Evolutionary conservation across 495 filamentous ascomycete species (phyloP), one percentile per base, ranked within the genome.

Genomic region (Penicillium odoratum): DNA sequence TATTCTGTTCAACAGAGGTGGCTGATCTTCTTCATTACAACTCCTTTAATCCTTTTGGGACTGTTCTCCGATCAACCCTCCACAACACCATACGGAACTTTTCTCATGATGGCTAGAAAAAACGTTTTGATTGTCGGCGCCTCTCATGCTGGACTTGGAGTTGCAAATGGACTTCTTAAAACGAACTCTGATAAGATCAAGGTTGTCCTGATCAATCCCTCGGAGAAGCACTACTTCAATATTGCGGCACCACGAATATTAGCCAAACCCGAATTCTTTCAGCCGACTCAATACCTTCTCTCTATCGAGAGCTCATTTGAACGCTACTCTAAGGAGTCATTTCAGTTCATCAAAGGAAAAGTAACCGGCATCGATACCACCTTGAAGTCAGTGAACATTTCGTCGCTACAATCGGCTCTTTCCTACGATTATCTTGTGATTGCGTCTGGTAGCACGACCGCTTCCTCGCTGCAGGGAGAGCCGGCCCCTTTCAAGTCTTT

Each of bases 351-450:
- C 57, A 48, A 44, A 29, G 57, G 50, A 48, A 51, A 44, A 9
- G 57, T 38, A 21, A 49, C 26, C 31, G 33, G 31, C 13, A 54
- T 59, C 11, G 51, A 59, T 28, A 54, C 48, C 26, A n/a, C 15
- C 36, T 54, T 31, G 43, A 33, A 16, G 46, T 50, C 26, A 13
- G 38, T 40, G 9, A 47, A 38, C 13, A n/a, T 55, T 8, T 40
- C 16, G 8, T 25, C 44, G 51, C 43, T 49, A 33, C 21, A 31
- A 36, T n/a, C 38, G 3, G 1, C 51, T 4, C 16, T 40, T 33
- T 54, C 51, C 25, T 53, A 49, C 18, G 57, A 59, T 28, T 54
- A 59, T 38, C 51, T 59, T 1, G 51, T 59, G 21, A 53, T 59
- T 36, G 57, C 57, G 31, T 54, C 57, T 46, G 57, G 57, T 31